Conservation (phyloP, 2,329 filamentous ascomycete genomes). For the Colletotrichum limetticola region DNA sequence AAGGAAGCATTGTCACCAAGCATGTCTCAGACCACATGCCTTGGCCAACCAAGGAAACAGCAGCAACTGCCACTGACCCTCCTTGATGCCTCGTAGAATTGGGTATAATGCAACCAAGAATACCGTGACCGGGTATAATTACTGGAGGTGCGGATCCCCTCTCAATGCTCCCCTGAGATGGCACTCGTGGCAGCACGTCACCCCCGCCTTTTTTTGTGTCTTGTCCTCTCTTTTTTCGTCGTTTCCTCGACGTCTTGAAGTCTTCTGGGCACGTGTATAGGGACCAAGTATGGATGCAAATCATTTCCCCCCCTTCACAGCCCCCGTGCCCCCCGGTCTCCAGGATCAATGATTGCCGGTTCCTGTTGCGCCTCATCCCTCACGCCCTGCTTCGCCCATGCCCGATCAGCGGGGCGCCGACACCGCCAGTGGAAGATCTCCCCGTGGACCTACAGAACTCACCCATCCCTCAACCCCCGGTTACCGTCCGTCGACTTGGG, state of each 20-base stretch:
- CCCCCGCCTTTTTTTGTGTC: background rate
- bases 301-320: background rate
- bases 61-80: conserved; percentile 21
- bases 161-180: conserved; percentile 30
- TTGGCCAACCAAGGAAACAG: conserved; percentile 19
- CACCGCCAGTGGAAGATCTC: conserved; percentile 21
- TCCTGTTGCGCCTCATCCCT: conserved; percentile 24
- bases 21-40: conserved; percentile 33
- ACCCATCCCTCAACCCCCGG: background rate
- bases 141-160: conserved; percentile 18
- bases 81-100: conserved; percentile 14
- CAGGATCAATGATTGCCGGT: conserved; percentile 12
- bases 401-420: conserved; percentile 28
- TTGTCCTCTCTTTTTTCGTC: background rate
- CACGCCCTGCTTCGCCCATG: conserved; percentile 17
- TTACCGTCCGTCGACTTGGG: background rate
- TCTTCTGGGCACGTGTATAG: background rate
- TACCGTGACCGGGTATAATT: background rate
- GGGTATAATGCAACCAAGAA: conserved; percentile 22
- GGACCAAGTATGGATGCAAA: background rate
- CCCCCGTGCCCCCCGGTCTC: background rate
- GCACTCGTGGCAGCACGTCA: conserved; percentile 21
- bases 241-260: background rate
- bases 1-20: conserved; percentile 25
- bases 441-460: background rate